Percentiles rank a stretch among this genome's conserved stretches.
Conservation (phyloP, 2,329 filamentous ascomycete genomes). For the Fusarium oxysporum region DNA sequence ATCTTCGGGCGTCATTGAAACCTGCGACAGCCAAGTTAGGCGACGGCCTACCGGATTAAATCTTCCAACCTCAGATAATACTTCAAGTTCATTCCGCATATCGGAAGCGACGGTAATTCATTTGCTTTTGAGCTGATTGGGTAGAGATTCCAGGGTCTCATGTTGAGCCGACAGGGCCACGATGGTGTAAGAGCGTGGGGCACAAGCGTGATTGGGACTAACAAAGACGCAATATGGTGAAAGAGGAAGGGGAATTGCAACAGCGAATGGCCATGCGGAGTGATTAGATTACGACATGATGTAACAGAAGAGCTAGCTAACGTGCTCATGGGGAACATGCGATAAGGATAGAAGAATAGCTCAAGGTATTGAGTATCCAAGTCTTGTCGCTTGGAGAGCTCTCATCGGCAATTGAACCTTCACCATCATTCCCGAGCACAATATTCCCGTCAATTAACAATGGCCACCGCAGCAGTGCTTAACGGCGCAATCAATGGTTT, state of each 20-base stretch:
- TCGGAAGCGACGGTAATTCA: neutral
- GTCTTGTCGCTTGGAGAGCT: neutral
- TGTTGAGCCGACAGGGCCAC: slow-evolving; percentile 6
- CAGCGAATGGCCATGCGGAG: slow-evolving; percentile 8
- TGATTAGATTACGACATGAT: slow-evolving; percentile 21
- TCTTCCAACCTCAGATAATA: neutral
- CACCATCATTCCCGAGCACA: neutral
- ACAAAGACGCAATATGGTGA: slow-evolving; percentile 19
- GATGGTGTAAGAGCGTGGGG: slow-evolving; percentile 45
- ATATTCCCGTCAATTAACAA: neutral
- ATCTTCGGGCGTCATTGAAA: neutral
- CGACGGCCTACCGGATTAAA: neutral
- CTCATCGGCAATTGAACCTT: neutral
- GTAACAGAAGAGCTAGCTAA: slow-evolving; percentile 29
- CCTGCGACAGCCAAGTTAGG: rapidly evolving
- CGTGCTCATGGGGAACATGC: slow-evolving; percentile 22
- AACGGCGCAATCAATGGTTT: slow-evolving; percentile 13
- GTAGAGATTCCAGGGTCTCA: neutral
- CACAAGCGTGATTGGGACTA: slow-evolving; percentile 36
- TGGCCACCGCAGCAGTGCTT: slow-evolving; percentile 20
- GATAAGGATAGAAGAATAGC: slow-evolving; percentile 18
- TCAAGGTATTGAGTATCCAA: neutral
- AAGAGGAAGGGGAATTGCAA: slow-evolving; percentile 15
- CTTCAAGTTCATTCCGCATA: neutral
- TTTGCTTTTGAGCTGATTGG: neutral